Conservation (phyloP, 2,329 filamentous ascomycete species). For the Pestalotiopsis fici region DNA sequence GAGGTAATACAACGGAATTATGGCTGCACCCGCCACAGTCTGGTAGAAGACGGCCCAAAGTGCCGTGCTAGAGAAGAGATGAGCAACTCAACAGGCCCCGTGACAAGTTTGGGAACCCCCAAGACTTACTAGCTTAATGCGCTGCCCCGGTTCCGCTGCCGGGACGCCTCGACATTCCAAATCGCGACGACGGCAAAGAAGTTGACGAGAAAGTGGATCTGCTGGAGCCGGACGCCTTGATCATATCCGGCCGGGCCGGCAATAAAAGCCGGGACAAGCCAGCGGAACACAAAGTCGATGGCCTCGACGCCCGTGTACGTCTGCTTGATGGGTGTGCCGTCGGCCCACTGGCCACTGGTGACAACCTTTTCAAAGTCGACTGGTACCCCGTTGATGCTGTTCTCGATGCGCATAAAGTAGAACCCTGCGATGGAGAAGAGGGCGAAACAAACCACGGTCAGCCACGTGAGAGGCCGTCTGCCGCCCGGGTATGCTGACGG, state of each 20-base stretch:
- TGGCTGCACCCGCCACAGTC: conserved; percentile 21
- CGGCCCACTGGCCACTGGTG: neutral
- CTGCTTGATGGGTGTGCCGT: conserved; percentile 22
- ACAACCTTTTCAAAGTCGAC: neutral
- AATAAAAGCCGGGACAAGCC: conserved; percentile 24
- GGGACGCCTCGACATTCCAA: conserved; percentile 25
- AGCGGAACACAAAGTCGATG: conserved; percentile 18
- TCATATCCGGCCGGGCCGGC: conserved; percentile 25
- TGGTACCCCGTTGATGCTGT: neutral
- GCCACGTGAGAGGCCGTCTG: neutral
- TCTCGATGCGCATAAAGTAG: neutral
- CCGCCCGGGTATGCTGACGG: neutral
- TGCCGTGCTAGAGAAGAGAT: conserved; percentile 14
- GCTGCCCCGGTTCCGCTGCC: conserved; percentile 19
- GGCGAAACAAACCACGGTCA: neutral
- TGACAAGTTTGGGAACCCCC: too few relatives aligned
- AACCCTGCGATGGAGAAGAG: neutral
- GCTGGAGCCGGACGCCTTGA: conserved; percentile 22
- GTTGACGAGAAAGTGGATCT: conserved; percentile 26
- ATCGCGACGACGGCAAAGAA: conserved; percentile 25
- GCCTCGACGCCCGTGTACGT: conserved; percentile 23
- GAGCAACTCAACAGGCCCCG: too few relatives aligned
- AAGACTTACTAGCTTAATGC: conserved; percentile 28
- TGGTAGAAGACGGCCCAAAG: conserved; percentile 26
- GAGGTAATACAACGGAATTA: conserved; percentile 26